Base-by-base conservation (phyloP, 257 asterid species). In the Echites panduratus region DNA sequence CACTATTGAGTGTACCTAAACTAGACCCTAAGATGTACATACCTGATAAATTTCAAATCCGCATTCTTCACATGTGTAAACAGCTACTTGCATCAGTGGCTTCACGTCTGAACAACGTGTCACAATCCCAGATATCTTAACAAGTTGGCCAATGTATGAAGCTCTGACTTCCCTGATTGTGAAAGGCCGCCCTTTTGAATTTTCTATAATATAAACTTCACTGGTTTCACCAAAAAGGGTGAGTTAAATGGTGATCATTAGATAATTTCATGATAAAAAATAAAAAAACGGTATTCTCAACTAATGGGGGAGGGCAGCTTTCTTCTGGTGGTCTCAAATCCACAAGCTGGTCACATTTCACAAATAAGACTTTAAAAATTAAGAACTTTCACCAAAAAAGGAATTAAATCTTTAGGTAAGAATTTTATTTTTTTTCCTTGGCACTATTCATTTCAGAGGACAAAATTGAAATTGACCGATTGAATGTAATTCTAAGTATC, bases 1-100 rank as follows among this genome's bases (percentile, higher is more conserved):
- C 4, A 68, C 48, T 11, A 48, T 5, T 12, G 41, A 48, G 0
- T 68, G 59, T 19, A 16, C 17, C 41, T 59, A 75, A 57, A 0
- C 27, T 35, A 43, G 53, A 35, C 14, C 61, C 56, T 35, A 19
- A 35, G 8, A 47, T 24, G 57, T 32, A 32, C n/a, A 59, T 59
- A 95, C 99, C 99, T 95, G 99, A 77, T 91, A 95, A 70, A 95
- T 95, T 81, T 92, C 99, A 77, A 92, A 92, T 73, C 98, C 99
- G 73, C 99, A 95, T 83, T 87, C 96, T 84, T 95, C 99, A 52
- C 99, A 95, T 27, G 98, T 95, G 76, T 95, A 95, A 52, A 95
- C 97, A 79, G 98, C 98, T 70, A 92, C 98, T 86, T 92, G 98
- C 96, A 92, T 92, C 72, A 95, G 79, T 40, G 99, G 98, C 80